Base-by-base conservation (phyloP, 352 stramenopile species). In the Phytopythium litorale region DNA sequence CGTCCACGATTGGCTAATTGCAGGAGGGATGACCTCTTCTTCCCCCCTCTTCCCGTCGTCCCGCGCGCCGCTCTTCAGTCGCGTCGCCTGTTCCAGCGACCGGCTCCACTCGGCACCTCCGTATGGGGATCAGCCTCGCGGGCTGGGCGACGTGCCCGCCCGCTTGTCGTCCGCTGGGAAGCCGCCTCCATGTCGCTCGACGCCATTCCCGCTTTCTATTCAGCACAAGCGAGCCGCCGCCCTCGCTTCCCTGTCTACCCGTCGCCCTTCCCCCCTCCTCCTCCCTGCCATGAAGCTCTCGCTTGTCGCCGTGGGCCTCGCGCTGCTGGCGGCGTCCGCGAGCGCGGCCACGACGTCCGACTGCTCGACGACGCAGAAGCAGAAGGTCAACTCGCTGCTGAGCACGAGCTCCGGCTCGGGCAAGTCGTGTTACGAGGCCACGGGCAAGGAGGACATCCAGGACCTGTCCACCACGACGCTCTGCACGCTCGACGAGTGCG, bases 351-450 rank as follows among this genome's bases (percentile, higher is more conserved):
- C 79, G 49, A 70, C 79, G 49, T 58, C 62, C 57, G 79, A 87
- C 66, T 91, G 81, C 65, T 76, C 71, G 50, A 72, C 84, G 52
- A 23, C 62, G 23, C 54, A 91, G 64, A 80, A 79, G 58, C 62
- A 86, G 64, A 40, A 64, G 38, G 66, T 80, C 55, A 91, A 86
- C 74, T 71, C 78, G 65, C 68, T 88, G 50, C 76, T 84, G 25
- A 49, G 81, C n/a, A 77, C 87, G 70, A 71, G 84, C 57, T 61
- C 66, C 35, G 79, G 86, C 51, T 74, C 76, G n/a, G 71, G 68
- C 60, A 87, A 87, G 60, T 66, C 70, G 28, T 91, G 79, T 56
- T 81, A 84, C 59, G 54, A 69, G 58, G 74, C 72, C 43, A 76
- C 72, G 23, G 67, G 74, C 56, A 60, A 60, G 55, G 25, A 60